Conservation (phyloP, 2,329 filamentous ascomycete species). For the Elsinoe fawcettii region DNA sequence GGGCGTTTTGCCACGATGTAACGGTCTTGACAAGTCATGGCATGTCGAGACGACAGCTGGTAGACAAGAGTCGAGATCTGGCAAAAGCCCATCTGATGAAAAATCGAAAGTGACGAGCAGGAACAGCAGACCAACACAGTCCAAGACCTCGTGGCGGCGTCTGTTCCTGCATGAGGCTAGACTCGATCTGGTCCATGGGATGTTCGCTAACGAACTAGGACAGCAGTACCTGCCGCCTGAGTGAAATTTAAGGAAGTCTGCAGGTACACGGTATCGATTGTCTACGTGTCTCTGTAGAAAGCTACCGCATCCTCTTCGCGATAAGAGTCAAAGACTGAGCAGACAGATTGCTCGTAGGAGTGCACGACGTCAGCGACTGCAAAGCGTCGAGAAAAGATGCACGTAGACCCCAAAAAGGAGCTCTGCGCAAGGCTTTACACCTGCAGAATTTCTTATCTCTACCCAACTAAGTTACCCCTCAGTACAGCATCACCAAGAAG, state of each 20-base stretch:
- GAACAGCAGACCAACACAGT: not conserved
- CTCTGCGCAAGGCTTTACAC: not conserved
- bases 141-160: slow-evolving; percentile 1
- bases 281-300: not conserved
- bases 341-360: not conserved
- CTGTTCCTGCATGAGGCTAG: slow-evolving; percentile 10
- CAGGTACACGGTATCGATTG: not conserved
- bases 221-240: not conserved
- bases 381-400: not conserved
- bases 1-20: not conserved
- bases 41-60: not conserved
- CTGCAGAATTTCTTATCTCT: not conserved
- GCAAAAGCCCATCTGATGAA: not conserved
- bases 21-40: not conserved
- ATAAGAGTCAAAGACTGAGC: not conserved
- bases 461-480: not conserved
- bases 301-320: not conserved
- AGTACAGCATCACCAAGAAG: not conserved
- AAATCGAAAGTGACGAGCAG: not conserved
- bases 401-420: not conserved
- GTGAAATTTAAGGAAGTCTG: not conserved
- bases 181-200: not conserved
- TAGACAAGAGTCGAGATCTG: not conserved
- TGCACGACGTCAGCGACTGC: not conserved
- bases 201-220: not conserved